Evolutionary conservation across 331 rosid genomes (phyloP), one percentile per base, ranked within the genome.

Genomic region (Rhamnella rubrinervis): DNA sequence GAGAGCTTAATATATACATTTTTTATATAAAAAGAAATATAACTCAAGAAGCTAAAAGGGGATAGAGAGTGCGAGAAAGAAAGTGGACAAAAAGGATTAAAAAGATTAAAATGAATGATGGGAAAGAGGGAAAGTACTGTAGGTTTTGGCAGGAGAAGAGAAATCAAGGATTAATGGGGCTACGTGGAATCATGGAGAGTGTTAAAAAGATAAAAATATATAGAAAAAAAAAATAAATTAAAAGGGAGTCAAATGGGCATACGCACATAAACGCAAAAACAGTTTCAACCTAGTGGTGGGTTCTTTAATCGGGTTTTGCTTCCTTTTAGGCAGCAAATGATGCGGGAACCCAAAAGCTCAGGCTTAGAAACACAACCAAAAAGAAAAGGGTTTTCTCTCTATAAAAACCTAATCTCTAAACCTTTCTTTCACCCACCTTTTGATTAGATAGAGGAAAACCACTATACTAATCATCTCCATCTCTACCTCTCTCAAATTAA

Each of bases 211-310:
- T 18, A 11, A 41, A 41, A 62, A 5, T 41, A 63, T 47, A 77
- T 59, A 9, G 46, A 40, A 3, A 40, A 11, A 40, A 1, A 11
- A 40, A 40, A 1, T 1, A 40, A 44, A 44, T 44, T 11, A 44
- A 31, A 31, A 44, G 49, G 16, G 63, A 62, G 81, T 80, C 89
- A 88, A 86, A 74, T 53, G 56, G 72, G 72, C 71, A 71, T 63
- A 80, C 85, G 84, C 77, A 80, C 77, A 75, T 58, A 77, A 58
- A 63, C 81, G 67, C 86, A 72, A 72, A 81, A 78, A 59, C 57
- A 44, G 77, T 80, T 63, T 46, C 63, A 65, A 31, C 35, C 52
- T 68, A 65, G 59, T 41, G 50, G 72, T 40, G 75, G 73, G 66
- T 55, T 68, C 28, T 23, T 11, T 9, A n/a, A n/a, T 72, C 7